Evolutionary conservation across 1,139 yeast species (phyloP), one percentile per base, ranked within the genome.

Genomic region (Debaryomyces nepalensis): DNA sequence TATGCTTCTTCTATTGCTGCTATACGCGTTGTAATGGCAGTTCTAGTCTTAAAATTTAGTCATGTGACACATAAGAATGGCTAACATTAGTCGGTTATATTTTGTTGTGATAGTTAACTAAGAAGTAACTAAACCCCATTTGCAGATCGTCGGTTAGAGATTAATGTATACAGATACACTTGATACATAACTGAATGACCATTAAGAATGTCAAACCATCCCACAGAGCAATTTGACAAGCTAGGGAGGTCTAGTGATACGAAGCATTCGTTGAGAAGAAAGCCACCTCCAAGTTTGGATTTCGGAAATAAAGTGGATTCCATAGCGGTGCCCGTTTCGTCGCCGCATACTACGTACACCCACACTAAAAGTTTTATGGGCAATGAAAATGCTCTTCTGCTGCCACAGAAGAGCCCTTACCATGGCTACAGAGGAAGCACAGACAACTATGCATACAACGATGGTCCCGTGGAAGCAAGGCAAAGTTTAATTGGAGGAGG

Each of bases 221-320:
- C 15, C 15, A 24, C 18, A 15, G 15, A 27, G 8, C 33, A 29
- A 26, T 15, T 20, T 27, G 32, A 27, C 19, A 26, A 20, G 20
- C 12, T 27, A 29, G 33, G 33, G 7, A 36, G 24, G 15, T 15
- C 40, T n/a, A 22, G 26, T 16, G 23, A 24, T 12, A 20, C 41
- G 21, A 60, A 48, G 43, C 55, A 51, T 43, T 47, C 59, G 22
- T 48, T 62, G 43, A 53, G 65, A 42, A 53, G 69, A 42, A 66
- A 63, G 40, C 70, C 69, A 1, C 69, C 70, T 15, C 68, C 69
- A 4, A 41, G 44, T 11, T 29, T 51, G 19, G 50, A 23, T 8
- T 8, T 27, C 5, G 19, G 30, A n/a, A 18, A 34, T 12, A 18
- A 24, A 8, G 15, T 10, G 5, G 22, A 34, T 2, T 16, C 4